Percentiles rank a stretch among this genome's conserved stretches.
These are phyloP conservation scores for Fusarium proliferatum DNA, from an alignment of 2,329 filamentous ascomycete species.

Conservation along the genomic window DNA sequence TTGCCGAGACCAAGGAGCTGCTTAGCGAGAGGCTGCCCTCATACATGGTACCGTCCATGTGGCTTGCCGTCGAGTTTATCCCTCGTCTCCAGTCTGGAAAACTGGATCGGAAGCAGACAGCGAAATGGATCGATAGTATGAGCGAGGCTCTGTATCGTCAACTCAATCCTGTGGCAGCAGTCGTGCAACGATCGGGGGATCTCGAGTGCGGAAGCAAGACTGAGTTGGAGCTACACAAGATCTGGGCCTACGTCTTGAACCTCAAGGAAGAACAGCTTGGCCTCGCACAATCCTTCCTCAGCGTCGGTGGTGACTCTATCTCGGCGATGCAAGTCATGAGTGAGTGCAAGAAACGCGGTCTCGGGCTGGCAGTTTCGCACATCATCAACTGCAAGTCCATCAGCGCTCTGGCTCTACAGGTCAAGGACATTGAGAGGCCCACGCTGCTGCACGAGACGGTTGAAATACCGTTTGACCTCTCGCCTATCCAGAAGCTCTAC, in stretches of 20 bases:
- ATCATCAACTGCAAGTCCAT: conserved; percentile 46
- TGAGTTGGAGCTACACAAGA: conserved; percentile 22
- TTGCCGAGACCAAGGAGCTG: conserved; percentile 24
- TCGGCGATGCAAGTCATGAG: conserved; percentile 55
- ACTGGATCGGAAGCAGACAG: conserved; percentile 31
- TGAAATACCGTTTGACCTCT: conserved; percentile 18
- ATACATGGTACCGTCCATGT: conserved; percentile 41
- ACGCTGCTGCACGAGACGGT: background rate
- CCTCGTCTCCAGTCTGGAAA: conserved; percentile 37
- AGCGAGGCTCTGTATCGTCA: conserved; percentile 21
- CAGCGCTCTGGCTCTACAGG: conserved; percentile 13
- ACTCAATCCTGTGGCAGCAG: conserved; percentile 18
- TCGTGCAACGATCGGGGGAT: background rate
- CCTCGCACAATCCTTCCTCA: conserved; percentile 48
- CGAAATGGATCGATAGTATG: conserved; percentile 31
- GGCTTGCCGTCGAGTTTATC: conserved; percentile 33
- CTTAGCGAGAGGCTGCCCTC: conserved; percentile 31
- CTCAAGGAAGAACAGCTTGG: conserved; percentile 37
- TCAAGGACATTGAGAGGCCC: conserved; percentile 20
- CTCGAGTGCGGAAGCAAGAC: background rate
- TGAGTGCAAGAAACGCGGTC: conserved; percentile 44
- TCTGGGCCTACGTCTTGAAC: conserved; percentile 35
- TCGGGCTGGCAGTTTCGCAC: conserved; percentile 45
- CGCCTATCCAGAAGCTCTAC: conserved; percentile 37
- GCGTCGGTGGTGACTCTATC: conserved; percentile 57